Evolutionary conservation across 371 early-diverging fungal species (phyloP).

Genomic region (Cokeromyces recurvatus): DNA sequence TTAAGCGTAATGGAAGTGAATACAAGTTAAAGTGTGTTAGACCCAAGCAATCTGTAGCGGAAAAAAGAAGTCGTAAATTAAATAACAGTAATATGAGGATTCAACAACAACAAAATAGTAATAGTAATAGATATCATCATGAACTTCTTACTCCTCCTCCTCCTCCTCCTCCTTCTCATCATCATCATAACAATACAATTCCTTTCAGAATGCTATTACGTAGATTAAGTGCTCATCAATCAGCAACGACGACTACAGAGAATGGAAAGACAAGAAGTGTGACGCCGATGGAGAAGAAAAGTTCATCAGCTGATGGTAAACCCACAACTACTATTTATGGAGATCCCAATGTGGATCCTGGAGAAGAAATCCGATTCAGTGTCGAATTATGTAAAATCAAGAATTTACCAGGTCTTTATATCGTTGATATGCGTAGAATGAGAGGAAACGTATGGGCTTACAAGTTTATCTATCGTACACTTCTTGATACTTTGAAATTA

Average conservation of each 20-base stretch:
- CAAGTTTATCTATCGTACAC: slow-evolving; percentile 82
- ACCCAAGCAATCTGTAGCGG: slow-evolving; percentile 24
- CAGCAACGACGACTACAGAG: no score
- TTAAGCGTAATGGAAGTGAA: slow-evolving; percentile 63
- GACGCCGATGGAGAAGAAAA: no score
- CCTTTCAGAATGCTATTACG: neutral
- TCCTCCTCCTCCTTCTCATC: neutral
- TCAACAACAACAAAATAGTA: no score
- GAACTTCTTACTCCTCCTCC: no score
- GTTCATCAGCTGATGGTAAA: no score
- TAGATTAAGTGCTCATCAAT: neutral
- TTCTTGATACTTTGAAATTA: slow-evolving; percentile 56
- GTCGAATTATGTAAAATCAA: slow-evolving; percentile 88
- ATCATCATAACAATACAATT: no score
- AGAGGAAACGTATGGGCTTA: slow-evolving; percentile 92
- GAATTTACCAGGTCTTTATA: slow-evolving; percentile 83
- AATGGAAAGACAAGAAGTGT: no score
- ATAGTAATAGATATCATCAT: no score
- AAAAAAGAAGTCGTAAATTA: neutral
- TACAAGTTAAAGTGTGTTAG: slow-evolving; percentile 71
- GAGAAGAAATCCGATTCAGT: slow-evolving; percentile 79
- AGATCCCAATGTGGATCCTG: slow-evolving; percentile 79
- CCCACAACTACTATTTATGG: slow-evolving; percentile 69
- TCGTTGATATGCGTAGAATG: slow-evolving; percentile 87
- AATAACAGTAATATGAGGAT: no score